phyloP scores from a whole-genome alignment of 148 eudicot species.

The Polygonum aviculare region DNA sequence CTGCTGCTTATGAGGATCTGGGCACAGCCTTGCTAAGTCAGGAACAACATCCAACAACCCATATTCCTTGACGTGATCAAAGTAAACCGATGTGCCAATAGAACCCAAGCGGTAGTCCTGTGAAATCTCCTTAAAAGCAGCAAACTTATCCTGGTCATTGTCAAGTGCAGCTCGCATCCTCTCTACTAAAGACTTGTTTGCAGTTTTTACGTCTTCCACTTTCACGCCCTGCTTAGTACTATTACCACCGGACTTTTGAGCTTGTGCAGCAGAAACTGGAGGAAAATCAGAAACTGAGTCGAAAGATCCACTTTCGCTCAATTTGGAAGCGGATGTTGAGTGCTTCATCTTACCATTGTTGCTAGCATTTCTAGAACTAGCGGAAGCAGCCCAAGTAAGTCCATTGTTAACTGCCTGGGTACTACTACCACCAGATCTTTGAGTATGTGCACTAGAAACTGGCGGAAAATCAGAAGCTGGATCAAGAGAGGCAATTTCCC shows the following conservation, averaged over 20 bases:
- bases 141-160: constrained; percentile 60
- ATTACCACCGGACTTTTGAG: constrained; percentile 27
- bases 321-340: constrained; percentile 70
- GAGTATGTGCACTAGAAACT: constrained; percentile 51
- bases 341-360: constrained; percentile 39
- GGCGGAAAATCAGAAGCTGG: constrained; percentile 72
- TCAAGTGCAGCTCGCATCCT: constrained; percentile 66
- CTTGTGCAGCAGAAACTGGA: constrained; percentile 59
- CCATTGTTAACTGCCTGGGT: constrained; percentile 16
- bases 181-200: constrained; percentile 92
- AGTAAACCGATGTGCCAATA: constrained; percentile 57
- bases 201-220: constrained; percentile 58
- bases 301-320: constrained; percentile 33
- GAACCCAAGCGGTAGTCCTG: constrained; percentile 74
- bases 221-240: constrained; percentile 26
- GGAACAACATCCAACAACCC: constrained; percentile 79
- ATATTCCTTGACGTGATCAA: constrained; percentile 64
- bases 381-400: constrained; percentile 25
- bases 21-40: constrained; percentile 75
- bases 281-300: constrained; percentile 62
- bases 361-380: constrained; percentile 30
- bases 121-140: constrained; percentile 64
- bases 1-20: constrained; percentile 66
- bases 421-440: constrained; percentile 11
- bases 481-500: constrained; percentile 33